Conservation (phyloP, 495 filamentous ascomycete species). For the Penicillium coffeae region DNA sequence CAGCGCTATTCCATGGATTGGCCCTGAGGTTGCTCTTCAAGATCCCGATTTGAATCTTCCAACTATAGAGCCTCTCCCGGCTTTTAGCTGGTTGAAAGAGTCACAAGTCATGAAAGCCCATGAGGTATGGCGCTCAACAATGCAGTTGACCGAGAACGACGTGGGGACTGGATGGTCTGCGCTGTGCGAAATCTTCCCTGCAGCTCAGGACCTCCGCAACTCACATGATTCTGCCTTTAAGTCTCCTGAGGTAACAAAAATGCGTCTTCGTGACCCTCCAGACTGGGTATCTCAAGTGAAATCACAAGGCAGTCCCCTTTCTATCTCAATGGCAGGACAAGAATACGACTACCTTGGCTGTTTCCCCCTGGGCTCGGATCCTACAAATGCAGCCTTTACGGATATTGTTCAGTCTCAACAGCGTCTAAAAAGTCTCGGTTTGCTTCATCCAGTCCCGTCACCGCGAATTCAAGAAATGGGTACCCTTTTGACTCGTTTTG, state of each 20-base stretch:
- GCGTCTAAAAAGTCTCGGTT: slow-evolving; percentile 39
- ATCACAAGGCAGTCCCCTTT: slow-evolving; percentile 44
- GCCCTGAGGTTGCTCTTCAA: slow-evolving; percentile 36
- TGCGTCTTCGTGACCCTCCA: slow-evolving; percentile 31
- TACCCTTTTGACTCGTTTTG: slow-evolving; percentile 28
- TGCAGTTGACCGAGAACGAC: slow-evolving; percentile 21
- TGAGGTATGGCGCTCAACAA: slow-evolving; percentile 47
- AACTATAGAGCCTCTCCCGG: slow-evolving; percentile 42
- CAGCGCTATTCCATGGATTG: slow-evolving; percentile 51
- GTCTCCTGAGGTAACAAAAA: slow-evolving; percentile 4
- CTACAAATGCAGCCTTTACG: slow-evolving; percentile 39
- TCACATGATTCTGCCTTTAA: slow-evolving; percentile 20
- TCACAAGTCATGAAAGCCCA: slow-evolving; percentile 48
- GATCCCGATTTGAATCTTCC: slow-evolving; percentile 35
- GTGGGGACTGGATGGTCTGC: slow-evolving; percentile 24
- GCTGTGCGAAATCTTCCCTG: slow-evolving; percentile 26
- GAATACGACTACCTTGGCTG: slow-evolving; percentile 50
- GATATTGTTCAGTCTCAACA: slow-evolving; percentile 49
- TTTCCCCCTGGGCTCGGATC: slow-evolving; percentile 52
- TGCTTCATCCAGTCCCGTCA: slow-evolving; percentile 43
- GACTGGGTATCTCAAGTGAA: slow-evolving; percentile 38
- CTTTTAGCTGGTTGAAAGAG: slow-evolving; percentile 57
- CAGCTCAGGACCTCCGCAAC: slow-evolving; percentile 20
- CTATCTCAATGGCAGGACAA: slow-evolving; percentile 42
- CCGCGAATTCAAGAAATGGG: slow-evolving; percentile 35